phyloP scores from a whole-genome alignment of 768 basidiomycete species.

The Tylopilus balloui region DNA sequence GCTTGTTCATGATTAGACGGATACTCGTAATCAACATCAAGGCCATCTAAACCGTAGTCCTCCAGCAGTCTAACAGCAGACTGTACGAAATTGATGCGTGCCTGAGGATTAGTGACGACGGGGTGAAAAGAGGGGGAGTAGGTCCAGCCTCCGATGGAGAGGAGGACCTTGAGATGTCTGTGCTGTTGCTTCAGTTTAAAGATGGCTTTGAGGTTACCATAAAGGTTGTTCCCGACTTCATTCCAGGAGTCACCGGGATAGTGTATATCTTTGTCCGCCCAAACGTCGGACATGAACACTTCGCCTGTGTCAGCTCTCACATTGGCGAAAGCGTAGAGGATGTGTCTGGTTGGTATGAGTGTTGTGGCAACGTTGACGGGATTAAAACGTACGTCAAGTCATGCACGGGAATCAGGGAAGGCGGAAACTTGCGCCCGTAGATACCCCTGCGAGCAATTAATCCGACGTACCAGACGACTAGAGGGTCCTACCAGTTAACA shows the following conservation, averaged over 20 bases:
- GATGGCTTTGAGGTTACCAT: conserved; percentile 92
- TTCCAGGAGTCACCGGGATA: conserved; percentile 96
- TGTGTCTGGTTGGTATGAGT: conserved; percentile 49
- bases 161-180: conserved; percentile 71
- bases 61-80: conserved; percentile 78
- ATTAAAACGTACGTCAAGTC: conserved; percentile 71
- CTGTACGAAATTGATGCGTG: conserved; percentile 74
- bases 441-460: conserved; percentile 65
- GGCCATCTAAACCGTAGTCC: conserved; percentile 88
- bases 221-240: conserved; percentile 84
- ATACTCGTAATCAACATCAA: conserved; percentile 94
- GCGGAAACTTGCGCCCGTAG: conserved; percentile 89
- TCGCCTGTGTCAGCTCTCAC: conserved; percentile 79
- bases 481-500: conserved; percentile 60
- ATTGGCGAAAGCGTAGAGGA: conserved; percentile 93
- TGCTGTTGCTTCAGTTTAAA: conserved; percentile 86
- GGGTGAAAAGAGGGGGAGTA: conserved; percentile 86
- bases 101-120: conserved; percentile 59
- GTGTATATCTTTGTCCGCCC: conserved; percentile 98
- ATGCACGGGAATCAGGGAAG: conserved; percentile 73
- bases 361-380: neutral
- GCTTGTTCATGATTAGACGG: conserved; percentile 78
- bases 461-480: neutral
- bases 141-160: conserved; percentile 96
- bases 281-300: conserved; percentile 82